Percentiles rank a stretch among this genome's conserved stretches.
phyloP scores from a whole-genome alignment of 768 basidiomycete species.

The Phaeotremella skinneri region DNA sequence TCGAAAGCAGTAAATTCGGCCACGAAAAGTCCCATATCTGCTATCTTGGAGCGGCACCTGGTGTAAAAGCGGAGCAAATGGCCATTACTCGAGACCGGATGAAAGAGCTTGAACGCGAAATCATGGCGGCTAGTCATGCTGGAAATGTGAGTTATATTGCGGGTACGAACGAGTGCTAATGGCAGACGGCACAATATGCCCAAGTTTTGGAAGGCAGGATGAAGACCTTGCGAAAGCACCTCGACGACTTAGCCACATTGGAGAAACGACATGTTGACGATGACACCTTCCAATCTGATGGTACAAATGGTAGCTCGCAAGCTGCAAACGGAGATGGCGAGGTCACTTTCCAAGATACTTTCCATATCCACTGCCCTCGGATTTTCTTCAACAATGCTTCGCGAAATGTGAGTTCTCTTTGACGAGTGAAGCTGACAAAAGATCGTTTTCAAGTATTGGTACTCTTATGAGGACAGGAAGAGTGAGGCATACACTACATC shows the following conservation, averaged over 20 bases:
- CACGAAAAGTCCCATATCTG: constrained; percentile 78
- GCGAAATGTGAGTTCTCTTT: constrained; percentile 64
- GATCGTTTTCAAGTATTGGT: constrained; percentile 86
- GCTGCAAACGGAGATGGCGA: constrained; percentile 51
- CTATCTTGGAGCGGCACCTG: constrained; percentile 68
- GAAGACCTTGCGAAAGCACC: constrained; percentile 14
- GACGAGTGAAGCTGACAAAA: constrained; percentile 48
- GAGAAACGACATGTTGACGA: constrained; percentile 24
- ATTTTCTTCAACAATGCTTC: constrained; percentile 72
- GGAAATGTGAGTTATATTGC: not conserved
- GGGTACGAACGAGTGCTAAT: not conserved
- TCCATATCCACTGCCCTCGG: constrained; percentile 82
- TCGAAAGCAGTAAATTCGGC: constrained; percentile 68
- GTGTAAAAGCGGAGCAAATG: constrained; percentile 66
- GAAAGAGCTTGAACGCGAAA: constrained; percentile 53
- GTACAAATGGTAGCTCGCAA: not conserved
- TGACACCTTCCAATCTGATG: constrained; percentile 18
- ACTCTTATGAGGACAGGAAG: constrained; percentile 69
- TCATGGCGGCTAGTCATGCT: not conserved
- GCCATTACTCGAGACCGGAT: constrained; percentile 61
- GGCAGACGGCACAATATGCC: not conserved
- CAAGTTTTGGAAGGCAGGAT: not conserved
- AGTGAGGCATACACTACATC: constrained; percentile 88
- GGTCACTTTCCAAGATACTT: constrained; percentile 74
- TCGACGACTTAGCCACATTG: constrained; percentile 7